phyloP scores from a whole-genome alignment of 2,329 filamentous ascomycete genomes.

The Xylaria sp. region DNA sequence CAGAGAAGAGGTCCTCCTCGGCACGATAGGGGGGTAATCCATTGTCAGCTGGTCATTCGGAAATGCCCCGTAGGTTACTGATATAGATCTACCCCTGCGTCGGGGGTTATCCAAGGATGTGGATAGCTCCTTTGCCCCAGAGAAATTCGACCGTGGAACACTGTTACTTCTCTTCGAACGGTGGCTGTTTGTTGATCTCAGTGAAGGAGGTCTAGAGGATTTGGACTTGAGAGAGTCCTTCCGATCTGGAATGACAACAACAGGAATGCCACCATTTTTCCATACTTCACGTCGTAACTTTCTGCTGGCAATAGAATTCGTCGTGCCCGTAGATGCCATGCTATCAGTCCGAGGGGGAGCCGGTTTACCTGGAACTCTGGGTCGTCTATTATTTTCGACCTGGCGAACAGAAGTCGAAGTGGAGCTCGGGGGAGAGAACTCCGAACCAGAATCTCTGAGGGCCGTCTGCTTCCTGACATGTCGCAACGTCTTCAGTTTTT shows the following conservation, averaged over 20 bases:
- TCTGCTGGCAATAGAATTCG: conserved; percentile 62
- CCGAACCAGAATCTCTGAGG: conserved; percentile 55
- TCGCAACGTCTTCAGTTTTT: conserved; percentile 65
- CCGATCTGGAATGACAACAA: conserved; percentile 70
- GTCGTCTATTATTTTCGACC: conserved; percentile 46
- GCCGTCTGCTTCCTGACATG: conserved; percentile 66
- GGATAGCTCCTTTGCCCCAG: conserved; percentile 55
- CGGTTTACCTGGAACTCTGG: conserved; percentile 45
- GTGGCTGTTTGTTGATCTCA: conserved; percentile 70
- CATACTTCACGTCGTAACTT: conserved; percentile 68
- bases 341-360: conserved; percentile 57
- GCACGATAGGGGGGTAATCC: conserved; percentile 68
- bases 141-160: conserved; percentile 55
- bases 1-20: conserved; percentile 67
- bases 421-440: conserved; percentile 56
- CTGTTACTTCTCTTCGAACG: conserved; percentile 65
- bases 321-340: conserved; percentile 59
- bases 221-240: conserved; percentile 62
- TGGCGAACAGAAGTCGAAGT: conserved; percentile 54
- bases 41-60: conserved; percentile 64
- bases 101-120: conserved; percentile 56
- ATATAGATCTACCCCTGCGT: conserved; percentile 56
- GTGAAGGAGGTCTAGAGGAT: conserved; percentile 58
- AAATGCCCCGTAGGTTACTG: conserved; percentile 59
- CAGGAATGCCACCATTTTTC: conserved; percentile 69